Base-by-base conservation (phyloP, 78 protist genomes). In the Speleostelium caveatum region DNA sequence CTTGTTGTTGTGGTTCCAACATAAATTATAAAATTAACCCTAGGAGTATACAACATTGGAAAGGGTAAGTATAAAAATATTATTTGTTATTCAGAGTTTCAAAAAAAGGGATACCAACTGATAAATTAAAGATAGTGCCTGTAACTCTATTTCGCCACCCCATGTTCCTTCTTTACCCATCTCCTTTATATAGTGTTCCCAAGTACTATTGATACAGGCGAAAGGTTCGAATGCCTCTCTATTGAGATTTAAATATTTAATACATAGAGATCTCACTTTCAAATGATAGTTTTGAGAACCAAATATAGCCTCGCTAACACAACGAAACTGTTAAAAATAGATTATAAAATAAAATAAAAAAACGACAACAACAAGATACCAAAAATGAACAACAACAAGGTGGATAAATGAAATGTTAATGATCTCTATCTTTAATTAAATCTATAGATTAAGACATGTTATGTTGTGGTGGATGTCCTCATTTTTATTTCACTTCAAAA, bases 61-160 rank as follows among this genome's bases (percentile, higher is more conserved):
- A 2, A 5, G 6, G 42, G 3, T 21, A 38, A 30, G 68, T 61
- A 30, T 3, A 17, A 30, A 28, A 30, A 30, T 61, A 38, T 33
- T 3, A 39, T 39, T 10, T 17, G 5, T n/a, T 72, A 1, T 71
- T 53, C 6, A 26, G 28, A 28, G 14, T 60, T 59, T 17, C 39
- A 30, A 66, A n/a, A 8, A 30, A 24, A 58, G n/a, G n/a, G n/a
- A n/a, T n/a, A n/a, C 68, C 21, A 60, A 75, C 86, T 75, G 55
- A 26, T 66, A 78, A 36, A 65, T 65, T 33, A 66, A 53, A 45
- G 88, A 78, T 10, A 78, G 8, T 35, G 88, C 88, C 55, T 78
- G 88, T 67, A 78, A 55, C 42, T 78, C 88, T 4, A 78, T 39
- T 28, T 78, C 88, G 12, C 88, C 88, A 55, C 88, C 88, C 88